phyloP scores from a whole-genome alignment of 2,329 filamentous ascomycete species.

The Pseudogymnoascus sp. region DNA sequence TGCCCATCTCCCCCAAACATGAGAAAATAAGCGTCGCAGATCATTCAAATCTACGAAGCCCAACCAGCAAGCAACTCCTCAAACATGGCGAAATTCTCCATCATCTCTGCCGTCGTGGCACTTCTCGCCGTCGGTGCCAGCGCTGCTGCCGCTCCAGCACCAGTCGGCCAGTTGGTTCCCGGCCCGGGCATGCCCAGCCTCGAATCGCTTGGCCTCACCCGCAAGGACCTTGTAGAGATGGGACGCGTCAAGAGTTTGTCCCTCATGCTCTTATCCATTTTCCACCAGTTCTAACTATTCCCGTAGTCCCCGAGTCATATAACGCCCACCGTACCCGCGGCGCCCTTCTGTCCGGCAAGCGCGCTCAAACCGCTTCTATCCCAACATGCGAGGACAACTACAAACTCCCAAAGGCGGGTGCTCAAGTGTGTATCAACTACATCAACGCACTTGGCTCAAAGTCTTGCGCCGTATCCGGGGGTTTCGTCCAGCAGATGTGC shows the following conservation, averaged over 20 bases:
- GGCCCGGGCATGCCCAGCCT: neutral
- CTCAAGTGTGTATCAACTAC: neutral
- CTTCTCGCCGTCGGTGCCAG: neutral
- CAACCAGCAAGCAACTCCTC: neutral
- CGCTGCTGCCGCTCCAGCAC: neutral
- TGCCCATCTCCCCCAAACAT: constrained; percentile 2
- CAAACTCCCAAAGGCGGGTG: neutral
- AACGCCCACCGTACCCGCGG: neutral
- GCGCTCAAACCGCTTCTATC: neutral
- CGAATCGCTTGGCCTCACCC: neutral
- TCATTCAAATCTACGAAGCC: neutral
- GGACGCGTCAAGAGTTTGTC: neutral
- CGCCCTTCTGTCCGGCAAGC: neutral
- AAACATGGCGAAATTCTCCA: neutral
- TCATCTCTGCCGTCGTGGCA: neutral
- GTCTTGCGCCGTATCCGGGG: neutral
- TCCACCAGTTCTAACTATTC: neutral
- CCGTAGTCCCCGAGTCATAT: constrained; percentile 2
- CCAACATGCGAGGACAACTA: neutral
- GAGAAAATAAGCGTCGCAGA: neutral
- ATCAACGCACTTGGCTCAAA: neutral
- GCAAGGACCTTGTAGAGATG: neutral
- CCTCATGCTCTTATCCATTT: neutral
- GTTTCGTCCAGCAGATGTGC: neutral
- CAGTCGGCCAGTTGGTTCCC: neutral